Evolutionary conservation across 2,329 filamentous ascomycete species (phyloP).

Genomic region (Pseudogymnoascus sp.): DNA sequence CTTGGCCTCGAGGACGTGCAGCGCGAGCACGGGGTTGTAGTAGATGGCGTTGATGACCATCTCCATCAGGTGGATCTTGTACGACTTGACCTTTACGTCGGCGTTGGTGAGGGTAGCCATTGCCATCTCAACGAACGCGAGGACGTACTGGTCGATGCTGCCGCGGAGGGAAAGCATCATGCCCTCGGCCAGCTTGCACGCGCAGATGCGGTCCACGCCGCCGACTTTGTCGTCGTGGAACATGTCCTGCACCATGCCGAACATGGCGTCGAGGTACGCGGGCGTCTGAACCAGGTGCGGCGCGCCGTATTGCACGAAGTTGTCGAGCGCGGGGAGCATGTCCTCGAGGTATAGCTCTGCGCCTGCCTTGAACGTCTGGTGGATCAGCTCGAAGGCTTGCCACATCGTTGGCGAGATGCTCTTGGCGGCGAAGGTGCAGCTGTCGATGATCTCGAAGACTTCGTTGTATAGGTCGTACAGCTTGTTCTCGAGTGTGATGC

Average conservation of each 20-base stretch:
- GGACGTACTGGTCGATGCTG: constrained; percentile 79
- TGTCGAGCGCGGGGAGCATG: constrained; percentile 96
- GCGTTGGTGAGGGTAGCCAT: constrained; percentile 72
- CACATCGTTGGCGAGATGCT: constrained; percentile 95
- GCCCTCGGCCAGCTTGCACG: constrained; percentile 93
- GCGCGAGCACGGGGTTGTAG: constrained; percentile 82
- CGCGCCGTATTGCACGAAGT: constrained; percentile 91
- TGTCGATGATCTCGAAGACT: constrained; percentile 97
- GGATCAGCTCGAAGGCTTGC: constrained; percentile 94
- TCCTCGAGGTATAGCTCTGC: constrained; percentile 97
- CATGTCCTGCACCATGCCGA: constrained; percentile 91
- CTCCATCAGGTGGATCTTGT: constrained; percentile 94
- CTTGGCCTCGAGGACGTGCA: constrained; percentile 82
- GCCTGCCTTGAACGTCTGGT: constrained; percentile 93
- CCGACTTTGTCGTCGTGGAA: constrained; percentile 89
- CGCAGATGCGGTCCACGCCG: constrained; percentile 90
- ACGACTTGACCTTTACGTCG: constrained; percentile 82
- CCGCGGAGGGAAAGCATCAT: constrained; percentile 93
- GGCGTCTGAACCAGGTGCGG: constrained; percentile 74
- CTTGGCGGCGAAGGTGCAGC: constrained; percentile 97
- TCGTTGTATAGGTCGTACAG: constrained; percentile 97
- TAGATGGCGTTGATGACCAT: constrained; percentile 98
- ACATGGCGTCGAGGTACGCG: constrained; percentile 78
- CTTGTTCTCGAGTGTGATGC: constrained; percentile 94
- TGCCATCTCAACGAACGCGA: constrained; percentile 77